Evolutionary conservation across 345 rosid species (phyloP), one percentile per base, ranked within the genome.

Genomic region (Mercurialis annua): DNA sequence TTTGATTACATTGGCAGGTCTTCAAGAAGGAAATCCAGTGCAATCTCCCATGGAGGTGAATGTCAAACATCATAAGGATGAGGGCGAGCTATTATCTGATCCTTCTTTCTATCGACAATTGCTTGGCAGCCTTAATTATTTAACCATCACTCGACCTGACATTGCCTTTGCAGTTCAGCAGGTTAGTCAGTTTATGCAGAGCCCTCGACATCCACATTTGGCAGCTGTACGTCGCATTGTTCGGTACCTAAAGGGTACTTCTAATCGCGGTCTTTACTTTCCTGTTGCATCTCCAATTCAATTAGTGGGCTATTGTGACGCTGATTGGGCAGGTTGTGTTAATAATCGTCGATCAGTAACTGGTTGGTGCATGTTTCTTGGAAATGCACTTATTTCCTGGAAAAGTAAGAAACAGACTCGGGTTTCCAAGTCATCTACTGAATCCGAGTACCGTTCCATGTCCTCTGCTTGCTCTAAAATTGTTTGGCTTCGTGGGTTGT

Each of bases 321-420:
- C n/a, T 10, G 26, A 64, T 64, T 64, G 16, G 38, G 68, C 21
- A 2, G 29, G 68, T 15, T 47, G 68, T n/a, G 23, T 30, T 18
- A 38, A 63, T 63, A 15, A 51, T 24, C n/a, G 21, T 17, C 54
- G 17, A n/a, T 63, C 56, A 0, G 29, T 27, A 10, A 27, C 54
- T 6, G 10, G 42, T 48, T 30, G 24, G 40, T 27, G 54, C 46
- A 46, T 29, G 21, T 63, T 44, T 58, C 11, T 58, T 15, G 62
- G 62, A 1, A 36, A 58, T 30, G 42, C 8, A 2, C 6, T 52
- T 3, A 60, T 60, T 60, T 5, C 54, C 5, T 27, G 53, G 55
- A 63, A 63, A 9, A n/a, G 36, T 24, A 63, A 63, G 20, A 63
- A 29, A 30, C 12, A 44, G 46, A 30, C 15, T 24, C 54, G 0